Evolutionary conservation across 306 rosid species (phyloP).

Genomic region (Geum urbanum): DNA sequence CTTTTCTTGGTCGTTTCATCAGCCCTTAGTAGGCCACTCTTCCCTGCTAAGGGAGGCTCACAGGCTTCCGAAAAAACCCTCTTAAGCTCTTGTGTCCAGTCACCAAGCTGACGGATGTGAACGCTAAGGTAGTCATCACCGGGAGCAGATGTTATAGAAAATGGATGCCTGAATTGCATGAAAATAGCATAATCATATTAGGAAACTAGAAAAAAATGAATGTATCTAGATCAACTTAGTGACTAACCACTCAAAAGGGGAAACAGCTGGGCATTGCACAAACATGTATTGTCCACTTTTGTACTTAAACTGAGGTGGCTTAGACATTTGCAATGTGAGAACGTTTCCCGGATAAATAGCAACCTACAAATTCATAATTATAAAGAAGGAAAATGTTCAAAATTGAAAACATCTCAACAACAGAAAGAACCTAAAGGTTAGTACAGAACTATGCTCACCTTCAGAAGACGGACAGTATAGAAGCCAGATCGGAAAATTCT

Average conservation of each 20-base stretch:
- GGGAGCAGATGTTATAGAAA: conserved; percentile 99
- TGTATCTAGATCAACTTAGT: neutral
- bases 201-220: too few relatives aligned
- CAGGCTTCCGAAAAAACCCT: conserved; percentile 89
- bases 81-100: conserved; percentile 97
- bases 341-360: conserved; percentile 98
- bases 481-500: conserved; percentile 90
- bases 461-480: conserved; percentile 67
- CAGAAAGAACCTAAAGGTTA: neutral
- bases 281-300: conserved; percentile 99
- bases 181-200: conserved; percentile 15
- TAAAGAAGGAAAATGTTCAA: neutral
- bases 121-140: conserved; percentile 96
- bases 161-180: conserved; percentile 80
- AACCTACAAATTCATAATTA: conserved; percentile 45
- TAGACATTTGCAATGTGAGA: conserved; percentile 92
- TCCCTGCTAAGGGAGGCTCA: conserved; percentile 88
- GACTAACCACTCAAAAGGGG: conserved; percentile 94
- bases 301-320: conserved; percentile 86
- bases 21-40: conserved; percentile 95
- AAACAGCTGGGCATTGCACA: conserved; percentile 97
- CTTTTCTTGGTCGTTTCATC: conserved; percentile 93
- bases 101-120: conserved; percentile 98
- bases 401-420: neutral
- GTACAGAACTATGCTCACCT: conserved; percentile 48